Evolutionary conservation across 768 basidiomycete species (phyloP).

Genomic region (Leccinellum rugosiceps): DNA sequence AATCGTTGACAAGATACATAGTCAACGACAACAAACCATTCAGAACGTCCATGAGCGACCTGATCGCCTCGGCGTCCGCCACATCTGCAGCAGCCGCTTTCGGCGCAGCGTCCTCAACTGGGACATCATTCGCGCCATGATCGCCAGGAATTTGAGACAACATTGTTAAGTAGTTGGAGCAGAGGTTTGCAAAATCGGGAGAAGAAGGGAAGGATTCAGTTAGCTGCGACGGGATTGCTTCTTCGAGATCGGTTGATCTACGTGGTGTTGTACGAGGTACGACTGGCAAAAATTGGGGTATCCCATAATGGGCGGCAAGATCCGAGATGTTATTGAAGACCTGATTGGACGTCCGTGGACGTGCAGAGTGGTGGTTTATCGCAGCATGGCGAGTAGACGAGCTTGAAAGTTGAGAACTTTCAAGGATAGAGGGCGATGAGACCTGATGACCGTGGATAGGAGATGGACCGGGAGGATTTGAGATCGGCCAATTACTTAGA

Average conservation of each 20-base stretch:
- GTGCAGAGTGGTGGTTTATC: constrained; percentile 49
- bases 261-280: constrained; percentile 59
- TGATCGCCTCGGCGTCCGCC: constrained; percentile 32
- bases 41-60: constrained; percentile 38
- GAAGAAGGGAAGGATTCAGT: constrained; percentile 24
- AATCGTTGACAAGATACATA: rapidly evolving
- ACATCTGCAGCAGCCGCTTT: constrained; percentile 19
- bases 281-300: constrained; percentile 67
- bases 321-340: constrained; percentile 65
- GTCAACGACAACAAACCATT: constrained; percentile 29
- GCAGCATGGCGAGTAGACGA: constrained; percentile 51
- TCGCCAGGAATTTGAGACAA: constrained; percentile 49
- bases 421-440: constrained; percentile 38
- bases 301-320: constrained; percentile 75
- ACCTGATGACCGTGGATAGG: constrained; percentile 39
- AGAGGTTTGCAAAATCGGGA: constrained; percentile 45
- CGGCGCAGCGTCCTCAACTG: constrained; percentile 24
- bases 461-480: constrained; percentile 36
- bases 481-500: constrained; percentile 49
- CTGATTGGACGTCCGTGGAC: constrained; percentile 66
- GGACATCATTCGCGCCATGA: constrained; percentile 34
- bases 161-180: constrained; percentile 69
- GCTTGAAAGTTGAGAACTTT: constrained; percentile 55
- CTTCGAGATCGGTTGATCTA: constrained; percentile 35
- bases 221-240: constrained; percentile 28